Percentiles rank a stretch among this genome's conserved stretches.
These are phyloP conservation scores for Talaromyces trachyspermus DNA, from an alignment of 495 filamentous ascomycete species.

Conservation along the genomic window DNA sequence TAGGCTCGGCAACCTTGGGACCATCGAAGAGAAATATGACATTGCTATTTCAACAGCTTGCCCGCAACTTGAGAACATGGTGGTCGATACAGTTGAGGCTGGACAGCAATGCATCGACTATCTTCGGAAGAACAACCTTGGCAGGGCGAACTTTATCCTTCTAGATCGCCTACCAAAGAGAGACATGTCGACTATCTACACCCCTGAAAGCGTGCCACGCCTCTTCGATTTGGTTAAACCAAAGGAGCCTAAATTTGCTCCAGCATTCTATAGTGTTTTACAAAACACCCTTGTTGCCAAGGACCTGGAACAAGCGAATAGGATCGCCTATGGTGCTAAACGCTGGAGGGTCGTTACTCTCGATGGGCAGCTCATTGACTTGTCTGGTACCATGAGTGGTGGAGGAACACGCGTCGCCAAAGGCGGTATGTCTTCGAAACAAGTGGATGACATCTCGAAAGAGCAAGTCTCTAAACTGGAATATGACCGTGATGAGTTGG, in stretches of 20 bases:
- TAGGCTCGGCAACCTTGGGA: slow-evolving; percentile 88
- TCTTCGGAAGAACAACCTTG: slow-evolving; percentile 91
- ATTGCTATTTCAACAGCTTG: slow-evolving; percentile 96
- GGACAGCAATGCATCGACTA: slow-evolving; percentile 98
- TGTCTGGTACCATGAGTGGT: slow-evolving; percentile 96
- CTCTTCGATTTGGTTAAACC: slow-evolving; percentile 89
- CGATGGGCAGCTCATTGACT: slow-evolving; percentile 91
- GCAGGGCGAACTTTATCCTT: slow-evolving; percentile 94
- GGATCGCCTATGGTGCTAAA: slow-evolving; percentile 87
- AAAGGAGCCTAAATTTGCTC: slow-evolving; percentile 78
- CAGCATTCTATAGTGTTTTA: slow-evolving; percentile 89
- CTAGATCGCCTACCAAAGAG: slow-evolving; percentile 75
- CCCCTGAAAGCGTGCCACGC: slow-evolving; percentile 85
- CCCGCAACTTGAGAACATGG: slow-evolving; percentile 82
- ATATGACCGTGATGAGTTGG: slow-evolving; percentile 73
- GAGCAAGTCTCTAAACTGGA: slow-evolving; percentile 86
- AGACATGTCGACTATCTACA: slow-evolving; percentile 70
- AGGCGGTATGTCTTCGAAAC: slow-evolving; percentile 92
- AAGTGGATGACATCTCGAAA: slow-evolving; percentile 72
- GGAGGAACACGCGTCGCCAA: slow-evolving; percentile 82
- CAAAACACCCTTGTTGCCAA: slow-evolving; percentile 91
- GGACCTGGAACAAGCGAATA: slow-evolving; percentile 86
- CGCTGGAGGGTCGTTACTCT: slow-evolving; percentile 95
- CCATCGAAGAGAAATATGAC: slow-evolving; percentile 90
- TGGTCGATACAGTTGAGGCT: slow-evolving; percentile 89